Percentiles rank a stretch among this genome's conserved stretches.
phyloP scores from a whole-genome alignment of 2,329 filamentous ascomycete genomes.

The Chaetoscypha palmicola region DNA sequence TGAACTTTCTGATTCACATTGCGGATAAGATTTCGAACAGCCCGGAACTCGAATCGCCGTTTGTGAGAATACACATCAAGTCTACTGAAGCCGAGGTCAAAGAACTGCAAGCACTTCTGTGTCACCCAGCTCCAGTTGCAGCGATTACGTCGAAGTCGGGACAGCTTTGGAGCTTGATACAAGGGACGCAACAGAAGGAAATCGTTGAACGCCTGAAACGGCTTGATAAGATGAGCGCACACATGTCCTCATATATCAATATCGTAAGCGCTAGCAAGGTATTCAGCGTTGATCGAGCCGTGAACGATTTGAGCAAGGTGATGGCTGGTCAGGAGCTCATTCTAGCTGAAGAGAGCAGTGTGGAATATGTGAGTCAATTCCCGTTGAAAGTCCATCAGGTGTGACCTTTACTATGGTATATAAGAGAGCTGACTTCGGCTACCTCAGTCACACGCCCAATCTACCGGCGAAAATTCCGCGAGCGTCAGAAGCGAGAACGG shows the following conservation, averaged over 20 bases:
- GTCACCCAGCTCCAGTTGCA: neutral
- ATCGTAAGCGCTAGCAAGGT: neutral
- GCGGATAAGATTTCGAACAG: neutral
- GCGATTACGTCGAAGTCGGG: neutral
- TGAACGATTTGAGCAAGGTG: neutral
- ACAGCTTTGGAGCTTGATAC: neutral
- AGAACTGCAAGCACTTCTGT: neutral
- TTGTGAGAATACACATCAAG: neutral
- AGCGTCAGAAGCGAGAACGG: too few species aligned
- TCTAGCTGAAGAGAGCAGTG: too few species aligned
- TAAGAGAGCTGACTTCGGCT: too few species aligned
- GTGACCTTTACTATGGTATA: too few species aligned
- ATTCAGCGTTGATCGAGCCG: neutral
- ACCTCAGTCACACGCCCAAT: too few species aligned
- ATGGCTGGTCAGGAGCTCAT: too few species aligned
- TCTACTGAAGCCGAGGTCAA: neutral
- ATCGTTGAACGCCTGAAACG: neutral
- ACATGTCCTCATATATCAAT: neutral
- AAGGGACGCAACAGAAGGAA: neutral
- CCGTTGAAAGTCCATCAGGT: too few species aligned
- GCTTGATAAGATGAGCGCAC: neutral
- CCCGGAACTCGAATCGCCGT: neutral
- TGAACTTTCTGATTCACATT: neutral
- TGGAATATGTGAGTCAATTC: too few species aligned
- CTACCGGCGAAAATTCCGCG: too few species aligned